These are phyloP conservation scores for Phyllosticta paracitricarpa DNA, from an alignment of 2,329 filamentous ascomycete species.

Conservation along the genomic window DNA sequence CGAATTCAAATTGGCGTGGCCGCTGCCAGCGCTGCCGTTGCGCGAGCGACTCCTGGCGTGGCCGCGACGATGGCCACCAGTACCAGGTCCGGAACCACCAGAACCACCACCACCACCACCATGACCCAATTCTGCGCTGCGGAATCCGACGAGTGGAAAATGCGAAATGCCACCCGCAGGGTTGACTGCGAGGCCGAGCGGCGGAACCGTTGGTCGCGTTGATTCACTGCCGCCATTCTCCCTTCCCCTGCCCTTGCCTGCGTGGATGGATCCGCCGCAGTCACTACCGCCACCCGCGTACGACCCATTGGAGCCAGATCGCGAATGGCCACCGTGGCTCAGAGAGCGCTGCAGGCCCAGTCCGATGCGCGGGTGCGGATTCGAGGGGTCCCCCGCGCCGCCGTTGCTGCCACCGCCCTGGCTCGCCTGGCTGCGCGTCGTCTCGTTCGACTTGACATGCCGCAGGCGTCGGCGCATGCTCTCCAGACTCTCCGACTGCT, in stretches of 20 bases:
- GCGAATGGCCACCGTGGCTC: neutral
- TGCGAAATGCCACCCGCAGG: neutral
- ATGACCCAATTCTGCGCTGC: neutral
- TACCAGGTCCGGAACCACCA: neutral
- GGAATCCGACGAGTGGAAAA: neutral
- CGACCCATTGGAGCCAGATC: neutral
- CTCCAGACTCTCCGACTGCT: neutral
- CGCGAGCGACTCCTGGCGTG: neutral
- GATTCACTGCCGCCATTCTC: neutral
- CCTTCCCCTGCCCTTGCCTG: neutral
- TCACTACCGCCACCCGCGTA: constrained; percentile 1
- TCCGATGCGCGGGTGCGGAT: neutral
- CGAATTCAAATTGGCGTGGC: neutral
- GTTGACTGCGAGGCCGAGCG: neutral
- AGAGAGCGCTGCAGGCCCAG: neutral
- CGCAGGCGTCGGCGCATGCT: constrained; percentile 20
- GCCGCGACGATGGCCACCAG: neutral
- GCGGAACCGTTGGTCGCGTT: neutral
- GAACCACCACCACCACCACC: neutral
- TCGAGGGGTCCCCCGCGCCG: neutral
- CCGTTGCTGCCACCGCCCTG: neutral
- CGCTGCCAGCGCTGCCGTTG: neutral
- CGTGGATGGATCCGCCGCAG: neutral
- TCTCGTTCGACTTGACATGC: constrained; percentile 24
- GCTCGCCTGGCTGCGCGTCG: constrained; percentile 4